Percentiles rank a stretch among this genome's conserved stretches.
Evolutionary conservation across 495 filamentous ascomycete genomes (phyloP).

Genomic region (Lasiosphaeria ovina): DNA sequence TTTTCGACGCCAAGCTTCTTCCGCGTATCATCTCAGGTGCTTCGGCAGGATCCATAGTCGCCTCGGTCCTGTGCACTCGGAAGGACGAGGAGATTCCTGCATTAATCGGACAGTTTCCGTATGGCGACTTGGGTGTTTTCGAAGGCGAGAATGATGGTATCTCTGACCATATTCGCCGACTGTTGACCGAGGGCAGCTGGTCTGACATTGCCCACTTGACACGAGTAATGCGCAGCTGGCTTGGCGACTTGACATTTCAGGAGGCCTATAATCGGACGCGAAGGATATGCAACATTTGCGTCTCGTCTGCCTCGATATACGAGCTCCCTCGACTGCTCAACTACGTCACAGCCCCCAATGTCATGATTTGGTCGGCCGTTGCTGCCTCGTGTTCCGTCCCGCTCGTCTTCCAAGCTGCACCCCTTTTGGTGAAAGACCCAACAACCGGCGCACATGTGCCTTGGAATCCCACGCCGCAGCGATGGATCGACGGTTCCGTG

Average conservation of each 20-base stretch:
- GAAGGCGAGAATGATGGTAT: conserved; percentile 67
- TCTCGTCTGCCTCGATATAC: conserved; percentile 82
- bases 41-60: conserved; percentile 92
- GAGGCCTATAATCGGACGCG: conserved; percentile 92
- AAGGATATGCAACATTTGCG: conserved; percentile 87
- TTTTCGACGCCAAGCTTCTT: conserved; percentile 72
- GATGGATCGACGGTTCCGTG: conserved; percentile 91
- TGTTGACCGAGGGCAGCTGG: conserved; percentile 78
- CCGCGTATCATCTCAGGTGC: conserved; percentile 92
- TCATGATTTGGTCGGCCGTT: conserved; percentile 95
- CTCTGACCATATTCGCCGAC: conserved; percentile 65
- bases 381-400: conserved; percentile 93
- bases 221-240: conserved; percentile 71
- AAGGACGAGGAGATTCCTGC: conserved; percentile 81
- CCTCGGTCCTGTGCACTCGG: conserved; percentile 77
- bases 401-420: conserved; percentile 73
- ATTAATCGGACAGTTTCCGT: conserved; percentile 68
- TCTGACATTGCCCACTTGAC: conserved; percentile 79
- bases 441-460: conserved; percentile 71
- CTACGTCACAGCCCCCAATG: conserved; percentile 89
- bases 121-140: conserved; percentile 84
- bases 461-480: conserved; percentile 80
- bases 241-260: conserved; percentile 90
- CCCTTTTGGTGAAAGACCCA: conserved; percentile 81
- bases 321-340: conserved; percentile 85